Evolutionary conservation across 805 yeast species (phyloP).

Genomic region (Wickerhamiella musiphila): DNA sequence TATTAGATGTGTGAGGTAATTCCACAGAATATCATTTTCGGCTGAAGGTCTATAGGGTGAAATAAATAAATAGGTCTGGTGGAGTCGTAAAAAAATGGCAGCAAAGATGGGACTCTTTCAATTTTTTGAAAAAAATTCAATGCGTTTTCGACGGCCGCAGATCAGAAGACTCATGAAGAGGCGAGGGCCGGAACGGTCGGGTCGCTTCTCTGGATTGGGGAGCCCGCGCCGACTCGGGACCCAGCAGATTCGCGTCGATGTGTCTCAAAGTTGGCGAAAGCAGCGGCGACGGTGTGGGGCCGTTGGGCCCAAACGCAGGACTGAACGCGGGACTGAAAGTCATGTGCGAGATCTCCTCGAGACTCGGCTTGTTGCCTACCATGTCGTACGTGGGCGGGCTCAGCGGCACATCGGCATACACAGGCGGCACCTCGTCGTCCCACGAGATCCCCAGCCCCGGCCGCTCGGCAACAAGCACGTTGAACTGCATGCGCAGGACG

Average conservation of each 20-base stretch:
- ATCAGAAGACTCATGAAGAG: too few species aligned
- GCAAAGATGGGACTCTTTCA: too few species aligned
- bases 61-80: too few species aligned
- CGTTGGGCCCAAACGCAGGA: conserved; percentile 3
- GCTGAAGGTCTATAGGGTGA: too few species aligned
- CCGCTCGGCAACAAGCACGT: conserved; percentile 65
- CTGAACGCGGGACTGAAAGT: conserved; percentile 13
- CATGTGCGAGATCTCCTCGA: conserved; percentile 15
- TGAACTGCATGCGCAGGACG: conserved; percentile 87
- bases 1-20: too few species aligned
- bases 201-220: too few species aligned
- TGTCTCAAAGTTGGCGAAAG: conserved; percentile 17
- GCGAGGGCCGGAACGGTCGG: background rate
- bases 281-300: conserved; percentile 3
- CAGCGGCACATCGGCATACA: conserved; percentile 70
- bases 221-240: conserved; percentile 9
- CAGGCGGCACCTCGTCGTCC: conserved; percentile 99
- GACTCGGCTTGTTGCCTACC: conserved; percentile 15
- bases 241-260: conserved; percentile 14
- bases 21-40: too few species aligned
- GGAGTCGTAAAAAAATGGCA: too few species aligned
- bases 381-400: conserved; percentile 70
- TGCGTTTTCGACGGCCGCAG: too few species aligned
- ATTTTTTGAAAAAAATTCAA: too few species aligned
- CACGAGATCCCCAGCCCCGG: conserved; percentile 93